These are phyloP conservation scores for Hapsidospora chrysogenum DNA, from an alignment of 495 filamentous ascomycete species.

Conservation along the genomic window DNA sequence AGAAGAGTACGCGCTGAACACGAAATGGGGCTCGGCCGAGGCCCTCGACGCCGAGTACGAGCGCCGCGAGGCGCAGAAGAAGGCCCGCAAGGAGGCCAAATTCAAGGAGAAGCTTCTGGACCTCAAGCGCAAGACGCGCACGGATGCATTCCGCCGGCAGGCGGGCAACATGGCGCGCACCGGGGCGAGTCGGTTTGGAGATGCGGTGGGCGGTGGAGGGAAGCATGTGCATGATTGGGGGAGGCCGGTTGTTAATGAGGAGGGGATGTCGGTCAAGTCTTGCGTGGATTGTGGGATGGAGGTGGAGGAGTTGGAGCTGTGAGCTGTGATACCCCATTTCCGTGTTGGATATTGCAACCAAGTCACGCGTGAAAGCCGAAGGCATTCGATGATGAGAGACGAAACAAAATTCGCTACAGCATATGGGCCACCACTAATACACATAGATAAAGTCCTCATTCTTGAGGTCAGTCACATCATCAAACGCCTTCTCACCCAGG, in stretches of 20 bases:
- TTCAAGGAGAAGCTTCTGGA: slow-evolving; percentile 79
- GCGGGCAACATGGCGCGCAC: slow-evolving; percentile 21
- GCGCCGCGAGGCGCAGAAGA: slow-evolving; percentile 63
- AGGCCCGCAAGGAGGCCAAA: slow-evolving; percentile 75
- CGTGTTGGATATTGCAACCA: no score
- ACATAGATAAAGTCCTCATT: slow-evolving; percentile 47
- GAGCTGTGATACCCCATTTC: no score
- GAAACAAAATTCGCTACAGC: no score
- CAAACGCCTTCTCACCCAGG: slow-evolving; percentile 26
- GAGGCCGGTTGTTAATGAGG: slow-evolving; percentile 54
- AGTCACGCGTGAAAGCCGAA: no score
- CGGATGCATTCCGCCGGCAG: slow-evolving; percentile 70
- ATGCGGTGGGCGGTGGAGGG: slow-evolving; percentile 43
- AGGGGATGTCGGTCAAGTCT: slow-evolving; percentile 67
- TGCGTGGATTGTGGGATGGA: slow-evolving; percentile 91
- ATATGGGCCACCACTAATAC: no score
- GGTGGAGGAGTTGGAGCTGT: slow-evolving; percentile 90
- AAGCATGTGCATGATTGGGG: slow-evolving; percentile 95
- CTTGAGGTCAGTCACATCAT: slow-evolving; percentile 33
- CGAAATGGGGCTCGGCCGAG: slow-evolving; percentile 73
- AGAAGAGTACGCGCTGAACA: slow-evolving; percentile 72
- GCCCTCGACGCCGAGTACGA: slow-evolving; percentile 83
- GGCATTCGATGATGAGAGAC: no score
- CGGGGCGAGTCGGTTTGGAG: slow-evolving; percentile 56
- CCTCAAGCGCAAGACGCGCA: slow-evolving; percentile 81